Evolutionary conservation across 805 yeast species (phyloP).

Genomic region (Kregervanrija pseudodelftensis): DNA sequence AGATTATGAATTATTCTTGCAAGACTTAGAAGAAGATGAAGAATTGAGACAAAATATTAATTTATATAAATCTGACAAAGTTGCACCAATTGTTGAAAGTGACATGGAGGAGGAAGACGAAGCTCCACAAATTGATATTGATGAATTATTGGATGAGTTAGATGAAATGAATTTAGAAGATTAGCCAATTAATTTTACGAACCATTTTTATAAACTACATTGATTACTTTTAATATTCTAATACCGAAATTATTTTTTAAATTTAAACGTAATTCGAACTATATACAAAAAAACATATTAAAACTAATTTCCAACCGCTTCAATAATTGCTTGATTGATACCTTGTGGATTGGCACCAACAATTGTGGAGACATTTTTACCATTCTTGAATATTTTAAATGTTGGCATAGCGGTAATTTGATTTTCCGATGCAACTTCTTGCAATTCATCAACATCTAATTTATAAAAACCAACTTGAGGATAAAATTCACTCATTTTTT

Average conservation of each 20-base stretch:
- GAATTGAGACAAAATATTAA: slow-evolving; percentile 90
- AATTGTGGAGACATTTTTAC: slow-evolving; percentile 47
- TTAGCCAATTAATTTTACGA: no score
- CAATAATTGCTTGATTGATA: slow-evolving; percentile 19
- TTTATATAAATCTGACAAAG: slow-evolving; percentile 61
- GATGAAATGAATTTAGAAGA: slow-evolving; percentile 87
- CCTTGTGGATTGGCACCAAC: slow-evolving; percentile 57
- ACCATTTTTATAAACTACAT: no score
- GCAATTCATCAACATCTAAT: slow-evolving; percentile 61
- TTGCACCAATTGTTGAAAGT: slow-evolving; percentile 30
- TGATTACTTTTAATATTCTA: no score
- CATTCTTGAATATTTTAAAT: slow-evolving; percentile 53
- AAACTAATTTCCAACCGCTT: neutral
- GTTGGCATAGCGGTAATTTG: slow-evolving; percentile 76
- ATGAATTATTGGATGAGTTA: slow-evolving; percentile 89
- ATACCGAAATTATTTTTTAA: no score
- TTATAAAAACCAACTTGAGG: slow-evolving; percentile 53
- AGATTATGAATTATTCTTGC: slow-evolving; percentile 93
- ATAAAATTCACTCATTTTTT: slow-evolving; percentile 35
- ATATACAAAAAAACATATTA: neutral
- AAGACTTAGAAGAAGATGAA: slow-evolving; percentile 93
- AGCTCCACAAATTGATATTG: slow-evolving; percentile 83
- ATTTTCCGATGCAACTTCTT: slow-evolving; percentile 53
- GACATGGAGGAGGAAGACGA: slow-evolving; percentile 57
- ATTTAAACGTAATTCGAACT: neutral